Conservation (phyloP, 192 early-diverging fungal genomes). For the Coemansia sp. region DNA sequence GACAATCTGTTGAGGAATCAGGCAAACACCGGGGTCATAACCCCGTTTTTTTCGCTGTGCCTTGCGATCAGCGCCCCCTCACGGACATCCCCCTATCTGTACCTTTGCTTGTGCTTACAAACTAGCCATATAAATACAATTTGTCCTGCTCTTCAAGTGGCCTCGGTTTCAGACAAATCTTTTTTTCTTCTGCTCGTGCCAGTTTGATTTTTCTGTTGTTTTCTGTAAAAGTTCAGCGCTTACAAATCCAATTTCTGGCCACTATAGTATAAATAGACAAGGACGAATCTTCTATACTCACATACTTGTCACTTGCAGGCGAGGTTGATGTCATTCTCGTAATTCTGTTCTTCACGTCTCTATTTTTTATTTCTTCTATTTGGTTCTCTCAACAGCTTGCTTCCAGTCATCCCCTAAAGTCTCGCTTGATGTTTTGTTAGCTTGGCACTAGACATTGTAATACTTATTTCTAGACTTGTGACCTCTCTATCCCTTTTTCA, state of each 20-base stretch:
- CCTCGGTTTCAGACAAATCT: background rate
- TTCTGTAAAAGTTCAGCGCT: background rate
- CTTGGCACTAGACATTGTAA: background rate
- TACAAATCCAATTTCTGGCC: background rate
- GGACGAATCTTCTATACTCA: background rate
- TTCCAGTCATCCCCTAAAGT: background rate
- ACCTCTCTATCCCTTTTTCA: background rate
- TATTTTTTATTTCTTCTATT: background rate
- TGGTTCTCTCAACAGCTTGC: background rate
- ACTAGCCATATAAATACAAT: background rate
- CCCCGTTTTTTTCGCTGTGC: background rate
- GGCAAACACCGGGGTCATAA: background rate
- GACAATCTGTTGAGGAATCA: background rate
- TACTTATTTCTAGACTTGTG: conserved; percentile 2
- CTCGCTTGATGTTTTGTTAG: background rate
- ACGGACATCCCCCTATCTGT: background rate
- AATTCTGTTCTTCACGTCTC: background rate
- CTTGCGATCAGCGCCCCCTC: background rate
- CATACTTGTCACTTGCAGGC: background rate
- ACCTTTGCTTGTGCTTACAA: conserved; percentile 6
- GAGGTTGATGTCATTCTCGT: background rate
- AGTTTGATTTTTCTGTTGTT: conserved; percentile 1
- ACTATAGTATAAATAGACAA: background rate
- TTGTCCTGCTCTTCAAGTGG: background rate
- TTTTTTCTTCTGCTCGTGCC: conserved; percentile 2